Percentiles rank a stretch among this genome's conserved stretches.
Conservation (phyloP, 441 rosid species). For the Populus hybrid region DNA sequence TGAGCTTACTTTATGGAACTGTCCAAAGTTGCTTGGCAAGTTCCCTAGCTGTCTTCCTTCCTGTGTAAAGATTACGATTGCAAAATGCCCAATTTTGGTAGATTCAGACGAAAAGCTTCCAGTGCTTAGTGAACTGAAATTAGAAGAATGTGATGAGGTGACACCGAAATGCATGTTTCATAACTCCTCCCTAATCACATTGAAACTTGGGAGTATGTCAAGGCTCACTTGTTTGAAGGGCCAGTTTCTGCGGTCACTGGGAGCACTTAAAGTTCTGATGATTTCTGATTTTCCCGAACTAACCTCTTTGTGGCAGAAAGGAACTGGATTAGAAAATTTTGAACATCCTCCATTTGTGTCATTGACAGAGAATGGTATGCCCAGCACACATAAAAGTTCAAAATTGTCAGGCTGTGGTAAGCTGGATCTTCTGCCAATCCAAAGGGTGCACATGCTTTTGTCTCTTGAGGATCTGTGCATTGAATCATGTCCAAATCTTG, state of each 20-base stretch:
- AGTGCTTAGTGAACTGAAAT: background rate
- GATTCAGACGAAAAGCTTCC: background rate
- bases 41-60: constrained; percentile 7
- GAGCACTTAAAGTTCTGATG: background rate
- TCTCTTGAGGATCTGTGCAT: background rate
- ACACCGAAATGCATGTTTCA: background rate
- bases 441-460: background rate
- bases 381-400: background rate
- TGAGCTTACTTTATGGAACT: constrained; percentile 15
- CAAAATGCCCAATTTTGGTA: constrained; percentile 8
- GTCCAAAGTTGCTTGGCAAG: constrained; percentile 9
- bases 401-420: background rate
- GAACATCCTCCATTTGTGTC: background rate
- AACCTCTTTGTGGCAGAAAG: background rate
- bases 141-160: constrained; percentile 12
- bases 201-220: background rate
- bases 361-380: background rate
- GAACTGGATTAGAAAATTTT: background rate
- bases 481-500: background rate
- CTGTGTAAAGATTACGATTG: constrained; percentile 3
- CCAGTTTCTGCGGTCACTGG: background rate
- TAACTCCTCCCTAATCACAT: background rate
- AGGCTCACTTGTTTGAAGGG: background rate
- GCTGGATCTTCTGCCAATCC: background rate
- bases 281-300: background rate